Evolutionary conservation across 768 basidiomycete species (phyloP).

Genomic region (Xanthoconium purpureum): DNA sequence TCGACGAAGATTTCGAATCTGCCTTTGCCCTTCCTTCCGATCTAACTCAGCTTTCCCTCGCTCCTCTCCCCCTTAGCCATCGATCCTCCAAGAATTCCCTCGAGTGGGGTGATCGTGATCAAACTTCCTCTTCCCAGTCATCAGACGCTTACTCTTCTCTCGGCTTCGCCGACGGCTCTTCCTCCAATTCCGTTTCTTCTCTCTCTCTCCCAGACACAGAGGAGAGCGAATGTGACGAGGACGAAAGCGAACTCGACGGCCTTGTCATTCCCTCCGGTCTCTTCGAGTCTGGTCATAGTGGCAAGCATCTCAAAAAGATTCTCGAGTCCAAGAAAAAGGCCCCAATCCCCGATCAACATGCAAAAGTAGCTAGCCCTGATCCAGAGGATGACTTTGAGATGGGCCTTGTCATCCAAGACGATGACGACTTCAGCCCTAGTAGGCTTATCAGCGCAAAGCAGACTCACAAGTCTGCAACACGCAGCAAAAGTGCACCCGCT

Average conservation of each 20-base stretch:
- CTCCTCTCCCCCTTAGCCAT: conserved; percentile 71
- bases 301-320: conserved; percentile 46
- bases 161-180: conserved; percentile 70
- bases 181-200: conserved; percentile 69
- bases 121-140: conserved; percentile 80
- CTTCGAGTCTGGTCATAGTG: conserved; percentile 69
- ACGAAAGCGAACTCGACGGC: conserved; percentile 77
- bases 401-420: conserved; percentile 81
- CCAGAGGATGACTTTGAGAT: conserved; percentile 84
- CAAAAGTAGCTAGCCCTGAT: conserved; percentile 56
- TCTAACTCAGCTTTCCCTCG: conserved; percentile 78
- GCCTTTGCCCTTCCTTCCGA: conserved; percentile 79
- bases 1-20: conserved; percentile 77
- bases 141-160: conserved; percentile 82
- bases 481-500: conserved; percentile 61
- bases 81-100: conserved; percentile 80
- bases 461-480: conserved; percentile 42
- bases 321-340: conserved; percentile 53
- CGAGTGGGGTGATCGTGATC: conserved; percentile 84
- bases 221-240: conserved; percentile 63
- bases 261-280: conserved; percentile 73
- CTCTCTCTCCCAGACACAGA: conserved; percentile 66
- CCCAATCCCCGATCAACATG: conserved; percentile 51
- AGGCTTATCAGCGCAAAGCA: conserved; percentile 55
- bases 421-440: conserved; percentile 78